These are phyloP conservation scores for Picea mariana DNA, from an alignment of 83 land plant genomes.

Conservation along the genomic window DNA sequence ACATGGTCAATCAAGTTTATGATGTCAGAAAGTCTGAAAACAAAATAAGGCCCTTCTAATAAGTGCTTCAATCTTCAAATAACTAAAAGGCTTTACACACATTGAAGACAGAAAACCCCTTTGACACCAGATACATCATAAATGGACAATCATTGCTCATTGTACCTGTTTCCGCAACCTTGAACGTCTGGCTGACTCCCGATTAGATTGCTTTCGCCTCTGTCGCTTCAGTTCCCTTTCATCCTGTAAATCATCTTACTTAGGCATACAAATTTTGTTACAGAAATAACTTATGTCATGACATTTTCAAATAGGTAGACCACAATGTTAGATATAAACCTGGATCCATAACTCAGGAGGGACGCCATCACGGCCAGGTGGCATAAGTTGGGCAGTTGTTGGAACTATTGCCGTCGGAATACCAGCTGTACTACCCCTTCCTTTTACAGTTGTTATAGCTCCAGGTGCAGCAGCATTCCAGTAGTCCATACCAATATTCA, in stretches of 20 bases:
- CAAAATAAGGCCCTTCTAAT: not conserved
- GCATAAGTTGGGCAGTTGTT: constrained; percentile 4
- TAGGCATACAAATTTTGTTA: not conserved
- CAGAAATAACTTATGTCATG: not conserved
- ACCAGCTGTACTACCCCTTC: constrained; percentile 26
- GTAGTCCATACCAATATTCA: constrained; percentile 61
- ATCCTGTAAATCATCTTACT: constrained; percentile 36
- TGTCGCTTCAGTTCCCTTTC: constrained; percentile 79
- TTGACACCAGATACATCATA: not conserved
- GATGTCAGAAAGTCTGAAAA: not conserved
- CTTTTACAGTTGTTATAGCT: constrained; percentile 26
- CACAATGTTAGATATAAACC: constrained; percentile 22
- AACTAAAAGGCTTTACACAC: not conserved
- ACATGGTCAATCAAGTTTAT: not conserved
- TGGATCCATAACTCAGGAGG: constrained; percentile 63
- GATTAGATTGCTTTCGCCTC: constrained; percentile 74
- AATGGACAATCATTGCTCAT: constrained; percentile 12
- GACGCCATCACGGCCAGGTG: constrained; percentile 29
- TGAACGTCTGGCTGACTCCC: constrained; percentile 82
- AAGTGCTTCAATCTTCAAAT: not conserved
- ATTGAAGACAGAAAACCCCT: not conserved
- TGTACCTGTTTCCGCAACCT: constrained; percentile 77
- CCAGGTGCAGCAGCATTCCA: constrained; percentile 44
- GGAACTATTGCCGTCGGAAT: constrained; percentile 25
- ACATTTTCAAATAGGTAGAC: not conserved